A percentile compares a stretch with the other conserved stretches of the same genome.
phyloP scores from a whole-genome alignment of 768 basidiomycete genomes.

The Symmetrospora coprosmae region DNA sequence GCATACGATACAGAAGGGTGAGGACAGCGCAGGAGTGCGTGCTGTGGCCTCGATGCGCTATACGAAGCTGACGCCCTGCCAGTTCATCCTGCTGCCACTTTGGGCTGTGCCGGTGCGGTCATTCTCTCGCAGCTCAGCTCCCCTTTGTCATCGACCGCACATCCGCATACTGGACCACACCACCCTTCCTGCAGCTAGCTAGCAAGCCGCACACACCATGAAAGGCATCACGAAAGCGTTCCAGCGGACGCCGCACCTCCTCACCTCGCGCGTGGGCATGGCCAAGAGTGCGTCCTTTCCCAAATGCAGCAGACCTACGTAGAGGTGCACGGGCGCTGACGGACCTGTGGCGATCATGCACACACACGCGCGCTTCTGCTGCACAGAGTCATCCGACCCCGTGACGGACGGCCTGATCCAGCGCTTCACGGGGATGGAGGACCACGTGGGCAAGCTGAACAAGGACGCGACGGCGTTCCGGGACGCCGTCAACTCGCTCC shows the following conservation, averaged over 20 bases:
- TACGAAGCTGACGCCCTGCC: too few species aligned
- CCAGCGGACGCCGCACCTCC: conserved; percentile 76
- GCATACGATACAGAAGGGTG: too few species aligned
- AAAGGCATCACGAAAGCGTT: conserved; percentile 70
- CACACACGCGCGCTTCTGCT: conserved; percentile 11
- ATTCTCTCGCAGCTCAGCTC: too few species aligned
- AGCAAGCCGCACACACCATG: too few species aligned
- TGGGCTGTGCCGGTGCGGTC: too few species aligned
- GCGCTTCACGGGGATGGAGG: conserved; percentile 62
- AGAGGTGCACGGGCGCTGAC: conserved; percentile 15
- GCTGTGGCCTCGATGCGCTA: too few species aligned
- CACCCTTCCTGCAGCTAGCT: too few species aligned
- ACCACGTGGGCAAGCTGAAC: conserved; percentile 69
- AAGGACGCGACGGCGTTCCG: conserved; percentile 82
- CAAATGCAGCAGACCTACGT: not conserved
- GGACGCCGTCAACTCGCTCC: conserved; percentile 59
- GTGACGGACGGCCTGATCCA: conserved; percentile 79
- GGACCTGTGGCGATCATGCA: conserved; percentile 15
- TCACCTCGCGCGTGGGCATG: conserved; percentile 78
- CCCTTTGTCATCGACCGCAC: too few species aligned
- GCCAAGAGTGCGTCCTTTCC: conserved; percentile 58
- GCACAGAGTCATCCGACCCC: conserved; percentile 59
- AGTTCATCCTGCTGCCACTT: too few species aligned
- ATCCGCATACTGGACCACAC: too few species aligned
- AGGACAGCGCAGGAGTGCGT: too few species aligned